Conservation (phyloP, 495 filamentous ascomycete genomes). For the Chaetomium cochliodes region DNA sequence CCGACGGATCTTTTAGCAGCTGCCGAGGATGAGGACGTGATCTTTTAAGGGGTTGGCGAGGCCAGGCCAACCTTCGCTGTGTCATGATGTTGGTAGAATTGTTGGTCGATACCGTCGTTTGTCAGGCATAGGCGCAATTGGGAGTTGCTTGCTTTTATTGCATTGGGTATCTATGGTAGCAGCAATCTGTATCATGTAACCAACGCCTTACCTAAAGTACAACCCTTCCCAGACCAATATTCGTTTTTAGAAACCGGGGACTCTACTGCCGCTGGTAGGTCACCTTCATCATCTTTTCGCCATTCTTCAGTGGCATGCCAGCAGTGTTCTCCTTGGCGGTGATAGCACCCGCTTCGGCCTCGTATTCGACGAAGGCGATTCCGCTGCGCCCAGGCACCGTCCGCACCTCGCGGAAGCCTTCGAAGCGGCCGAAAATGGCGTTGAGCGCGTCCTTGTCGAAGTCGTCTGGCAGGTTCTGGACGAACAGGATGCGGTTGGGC, state of each 20-base stretch:
- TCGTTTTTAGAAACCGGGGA: not conserved
- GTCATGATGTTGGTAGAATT: conserved; percentile 19
- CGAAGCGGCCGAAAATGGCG: conserved; percentile 81
- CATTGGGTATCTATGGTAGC: conserved; percentile 26
- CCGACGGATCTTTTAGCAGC: conserved; percentile 73
- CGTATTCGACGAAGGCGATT: conserved; percentile 97
- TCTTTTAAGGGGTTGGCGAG: conserved; percentile 63
- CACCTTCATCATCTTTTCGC: conserved; percentile 66
- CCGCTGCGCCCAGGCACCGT: conserved; percentile 81
- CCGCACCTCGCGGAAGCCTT: conserved; percentile 91
- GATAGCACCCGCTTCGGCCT: conserved; percentile 83
- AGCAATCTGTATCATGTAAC: not conserved
- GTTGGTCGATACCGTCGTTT: conserved; percentile 6
- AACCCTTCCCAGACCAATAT: not conserved
- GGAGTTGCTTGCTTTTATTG: conserved; percentile 25
- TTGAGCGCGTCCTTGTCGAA: conserved; percentile 76
- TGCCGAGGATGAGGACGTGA: conserved; percentile 89
- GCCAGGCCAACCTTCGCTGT: not conserved
- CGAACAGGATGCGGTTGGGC: conserved; percentile 96
- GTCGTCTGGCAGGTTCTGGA: conserved; percentile 88
- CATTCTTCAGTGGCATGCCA: conserved; percentile 78
- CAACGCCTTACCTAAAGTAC: conserved; percentile 17
- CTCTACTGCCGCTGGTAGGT: conserved; percentile 86
- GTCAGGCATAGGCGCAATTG: conserved; percentile 28
- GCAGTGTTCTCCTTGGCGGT: conserved; percentile 92